Conservation (phyloP, 2,329 filamentous ascomycete species). For the Hypoxylon sp. region DNA sequence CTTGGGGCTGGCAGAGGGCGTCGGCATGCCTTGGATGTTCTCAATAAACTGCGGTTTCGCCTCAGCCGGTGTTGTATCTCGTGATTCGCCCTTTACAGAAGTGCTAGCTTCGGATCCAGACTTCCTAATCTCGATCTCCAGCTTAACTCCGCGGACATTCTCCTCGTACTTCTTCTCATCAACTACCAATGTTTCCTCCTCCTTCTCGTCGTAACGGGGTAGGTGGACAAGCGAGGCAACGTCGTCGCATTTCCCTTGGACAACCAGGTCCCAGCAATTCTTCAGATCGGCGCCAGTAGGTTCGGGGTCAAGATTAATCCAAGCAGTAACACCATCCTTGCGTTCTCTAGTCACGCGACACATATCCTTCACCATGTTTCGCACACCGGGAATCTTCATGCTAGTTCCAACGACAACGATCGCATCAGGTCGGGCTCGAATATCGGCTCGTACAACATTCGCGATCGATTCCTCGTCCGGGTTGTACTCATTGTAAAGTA, state of each 20-base stretch:
- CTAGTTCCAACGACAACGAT: constrained; percentile 96
- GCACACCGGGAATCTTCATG: constrained; percentile 92
- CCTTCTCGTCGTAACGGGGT: constrained; percentile 67
- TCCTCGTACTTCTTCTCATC: constrained; percentile 58
- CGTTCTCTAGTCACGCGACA: constrained; percentile 86
- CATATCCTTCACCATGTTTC: constrained; percentile 89
- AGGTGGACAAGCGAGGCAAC: constrained; percentile 79
- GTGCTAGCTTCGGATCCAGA: constrained; percentile 36
- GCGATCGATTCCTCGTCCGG: constrained; percentile 97
- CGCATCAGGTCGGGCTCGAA: constrained; percentile 87
- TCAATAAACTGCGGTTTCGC: constrained; percentile 57
- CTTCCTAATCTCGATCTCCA: constrained; percentile 58
- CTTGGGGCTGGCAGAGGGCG: constrained; percentile 68
- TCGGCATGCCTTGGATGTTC: constrained; percentile 64
- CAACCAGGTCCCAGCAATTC: constrained; percentile 92
- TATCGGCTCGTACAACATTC: constrained; percentile 85
- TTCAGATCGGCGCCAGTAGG: constrained; percentile 87
- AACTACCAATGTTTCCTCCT: constrained; percentile 62
- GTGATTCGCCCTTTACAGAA: constrained; percentile 44
- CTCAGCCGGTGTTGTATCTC: constrained; percentile 44
- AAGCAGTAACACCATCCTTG: constrained; percentile 86
- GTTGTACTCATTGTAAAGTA: constrained; percentile 97
- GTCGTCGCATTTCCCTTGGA: constrained; percentile 87
- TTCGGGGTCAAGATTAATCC: constrained; percentile 91
- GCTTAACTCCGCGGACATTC: constrained; percentile 53